These are phyloP conservation scores for Pseudocercospora eumusae DNA, from an alignment of 2,329 filamentous ascomycete genomes.

Conservation along the genomic window DNA sequence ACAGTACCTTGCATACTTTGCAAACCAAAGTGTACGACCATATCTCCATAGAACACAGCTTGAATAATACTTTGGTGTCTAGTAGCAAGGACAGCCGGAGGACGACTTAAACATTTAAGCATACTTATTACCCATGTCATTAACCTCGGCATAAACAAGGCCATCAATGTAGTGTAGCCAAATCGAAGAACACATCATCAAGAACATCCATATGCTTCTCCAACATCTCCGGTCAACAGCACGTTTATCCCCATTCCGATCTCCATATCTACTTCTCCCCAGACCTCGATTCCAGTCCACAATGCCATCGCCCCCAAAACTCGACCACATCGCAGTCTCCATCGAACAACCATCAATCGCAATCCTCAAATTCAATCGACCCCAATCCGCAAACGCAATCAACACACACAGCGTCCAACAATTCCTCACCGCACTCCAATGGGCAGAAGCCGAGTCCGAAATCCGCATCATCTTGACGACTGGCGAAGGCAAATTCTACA, in stretches of 20 bases:
- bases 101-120: not conserved
- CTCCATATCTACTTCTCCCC: not conserved
- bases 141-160: slow-evolving; percentile 5
- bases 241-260: not conserved
- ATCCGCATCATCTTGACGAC: slow-evolving; percentile 30
- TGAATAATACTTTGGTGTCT: not conserved
- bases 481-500: slow-evolving; percentile 31
- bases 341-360: slow-evolving; percentile 24
- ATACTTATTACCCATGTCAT: not conserved
- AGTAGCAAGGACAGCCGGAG: not conserved
- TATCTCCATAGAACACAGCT: not conserved
- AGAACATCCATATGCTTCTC: not conserved
- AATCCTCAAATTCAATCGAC: slow-evolving; percentile 30
- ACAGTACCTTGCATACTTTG: no score
- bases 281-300: slow-evolving; percentile 15
- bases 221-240: not conserved
- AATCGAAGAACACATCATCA: not conserved
- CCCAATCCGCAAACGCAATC: slow-evolving; percentile 29
- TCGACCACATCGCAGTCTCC: slow-evolving; percentile 25
- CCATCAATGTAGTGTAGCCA: not conserved
- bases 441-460: slow-evolving; percentile 19
- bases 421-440: slow-evolving; percentile 26
- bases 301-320: slow-evolving; percentile 23
- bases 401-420: slow-evolving; percentile 26
- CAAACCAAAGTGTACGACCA: not conserved